Conservation (phyloP, 176 grass and related monocot genomes). For the Secale cereale region DNA sequence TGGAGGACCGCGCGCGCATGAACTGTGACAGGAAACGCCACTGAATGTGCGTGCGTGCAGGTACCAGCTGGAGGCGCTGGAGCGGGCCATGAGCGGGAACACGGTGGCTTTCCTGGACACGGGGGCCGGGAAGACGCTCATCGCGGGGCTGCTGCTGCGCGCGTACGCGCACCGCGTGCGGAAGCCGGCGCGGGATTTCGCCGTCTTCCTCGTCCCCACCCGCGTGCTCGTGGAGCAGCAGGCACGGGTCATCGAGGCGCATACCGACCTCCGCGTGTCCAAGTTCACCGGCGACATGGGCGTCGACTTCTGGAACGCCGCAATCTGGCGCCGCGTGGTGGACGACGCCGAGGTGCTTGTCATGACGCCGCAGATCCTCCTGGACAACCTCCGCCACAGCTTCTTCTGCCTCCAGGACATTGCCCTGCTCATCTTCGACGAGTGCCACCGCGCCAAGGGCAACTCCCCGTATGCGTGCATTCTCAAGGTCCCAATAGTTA, state of each 20-base stretch:
- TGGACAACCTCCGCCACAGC: slow-evolving; percentile 64
- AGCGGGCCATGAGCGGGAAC: slow-evolving; percentile 63
- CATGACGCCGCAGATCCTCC: slow-evolving; percentile 87
- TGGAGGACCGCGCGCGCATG: not conserved
- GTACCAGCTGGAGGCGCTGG: slow-evolving; percentile 89
- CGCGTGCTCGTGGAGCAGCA: slow-evolving; percentile 80
- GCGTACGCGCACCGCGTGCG: slow-evolving; percentile 60
- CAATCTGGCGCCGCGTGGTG: slow-evolving; percentile 27
- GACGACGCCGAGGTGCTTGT: slow-evolving; percentile 65
- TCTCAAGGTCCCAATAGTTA: slow-evolving; percentile 41
- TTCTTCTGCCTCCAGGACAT: slow-evolving; percentile 60
- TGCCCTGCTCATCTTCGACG: slow-evolving; percentile 76
- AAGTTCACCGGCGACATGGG: slow-evolving; percentile 74
- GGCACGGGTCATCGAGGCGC: slow-evolving; percentile 48
- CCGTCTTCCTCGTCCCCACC: slow-evolving; percentile 80
- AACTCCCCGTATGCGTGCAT: slow-evolving; percentile 62
- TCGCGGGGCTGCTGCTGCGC: slow-evolving; percentile 73
- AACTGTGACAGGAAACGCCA: not conserved
- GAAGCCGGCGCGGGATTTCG: slow-evolving; percentile 26
- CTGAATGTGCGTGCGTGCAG: slow-evolving; percentile 16
- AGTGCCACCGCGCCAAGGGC: slow-evolving; percentile 64
- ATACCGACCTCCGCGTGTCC: slow-evolving; percentile 59
- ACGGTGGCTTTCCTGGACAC: slow-evolving; percentile 74
- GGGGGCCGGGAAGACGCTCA: slow-evolving; percentile 79
- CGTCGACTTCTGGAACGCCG: slow-evolving; percentile 51